Evolutionary conservation across 2,329 filamentous ascomycete genomes (phyloP), one percentile per base, ranked within the genome.

Genomic region (Capronia epimyces): DNA sequence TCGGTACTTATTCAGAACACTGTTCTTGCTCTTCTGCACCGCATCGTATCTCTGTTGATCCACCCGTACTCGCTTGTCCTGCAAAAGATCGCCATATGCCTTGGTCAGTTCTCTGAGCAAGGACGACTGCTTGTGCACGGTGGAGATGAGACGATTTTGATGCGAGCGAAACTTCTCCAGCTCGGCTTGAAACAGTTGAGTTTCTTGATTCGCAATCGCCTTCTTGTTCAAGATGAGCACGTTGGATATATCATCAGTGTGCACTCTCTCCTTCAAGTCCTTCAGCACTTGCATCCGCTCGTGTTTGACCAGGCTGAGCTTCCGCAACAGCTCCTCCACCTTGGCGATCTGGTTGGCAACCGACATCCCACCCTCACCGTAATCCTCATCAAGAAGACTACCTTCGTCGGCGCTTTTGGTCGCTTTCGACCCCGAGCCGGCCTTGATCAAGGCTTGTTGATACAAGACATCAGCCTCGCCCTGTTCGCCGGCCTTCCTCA

Each of bases 181-280:
- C 68, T 98, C 93, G 13, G 89, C 83, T 66, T 96, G 87, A 71
- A 98, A 98, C 2, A 98, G 78, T 63, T 95, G 89, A 10, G 78
- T 84, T 67, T 98, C 93, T 63, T 93, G 91, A 64, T 89, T 95
- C 16, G 89, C 80, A 63, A 97, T 91, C 1, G 89, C 86, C 70
- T 97, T 98, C 67, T 97, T 97, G 76, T 98, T 98, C 52, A 98
- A 74, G 49, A 98, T 98, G 53, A 98, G 76, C 10, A 97, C 90
- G 64, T 95, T 93, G 3, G 90, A 96, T 57, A 98, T 98, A 64
- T 98, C 94, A 64, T 98, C 94, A 59, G 86, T 89, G 56, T 76
- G 62, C 69, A 94, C 93, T 83, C 95, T 97, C 60, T 97, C 90
- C 69, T 98, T 98, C 61, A 98, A 75, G 69, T 98, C 93, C 68